Evolutionary conservation across 2,329 filamentous ascomycete genomes (phyloP).

Genomic region (Trichoderma hamatum): DNA sequence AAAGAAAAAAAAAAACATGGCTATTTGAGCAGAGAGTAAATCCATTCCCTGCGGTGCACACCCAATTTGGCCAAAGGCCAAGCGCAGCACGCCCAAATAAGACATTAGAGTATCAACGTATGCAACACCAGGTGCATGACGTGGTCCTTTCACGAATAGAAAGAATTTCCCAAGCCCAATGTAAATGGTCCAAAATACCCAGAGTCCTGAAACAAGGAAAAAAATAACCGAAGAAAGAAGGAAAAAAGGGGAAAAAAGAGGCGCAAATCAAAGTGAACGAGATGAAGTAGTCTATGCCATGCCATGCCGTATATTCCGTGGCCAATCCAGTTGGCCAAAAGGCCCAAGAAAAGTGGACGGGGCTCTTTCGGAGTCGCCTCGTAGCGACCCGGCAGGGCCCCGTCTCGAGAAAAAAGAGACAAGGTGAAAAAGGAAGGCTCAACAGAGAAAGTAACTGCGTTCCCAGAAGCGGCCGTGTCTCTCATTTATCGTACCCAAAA

Average conservation of each 20-base stretch:
- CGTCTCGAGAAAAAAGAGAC: background rate
- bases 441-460: conserved; percentile 30
- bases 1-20: background rate
- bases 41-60: conserved; percentile 17
- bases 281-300: conserved; percentile 26
- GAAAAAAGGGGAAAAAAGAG: conserved; percentile 1
- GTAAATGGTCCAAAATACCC: conserved; percentile 8
- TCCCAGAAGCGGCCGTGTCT: conserved; percentile 14
- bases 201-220: conserved; percentile 10
- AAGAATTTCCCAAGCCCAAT: conserved; percentile 9
- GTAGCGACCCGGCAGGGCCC: conserved; percentile 32
- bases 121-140: conserved; percentile 29
- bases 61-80: no score
- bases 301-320: conserved; percentile 25
- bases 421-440: conserved; percentile 30
- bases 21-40: conserved; percentile 10
- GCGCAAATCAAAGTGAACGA: conserved; percentile 25
- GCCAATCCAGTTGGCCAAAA: conserved; percentile 28
- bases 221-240: background rate
- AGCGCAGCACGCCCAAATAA: conserved; percentile 16
- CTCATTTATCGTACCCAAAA: conserved; percentile 22
- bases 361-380: conserved; percentile 31
- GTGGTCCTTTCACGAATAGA: conserved; percentile 13
- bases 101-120: conserved; percentile 25
- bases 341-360: conserved; percentile 16